Evolutionary conservation across 257 asterid species (phyloP), one percentile per base, ranked within the genome.

Genomic region (Primulina tabacum): DNA sequence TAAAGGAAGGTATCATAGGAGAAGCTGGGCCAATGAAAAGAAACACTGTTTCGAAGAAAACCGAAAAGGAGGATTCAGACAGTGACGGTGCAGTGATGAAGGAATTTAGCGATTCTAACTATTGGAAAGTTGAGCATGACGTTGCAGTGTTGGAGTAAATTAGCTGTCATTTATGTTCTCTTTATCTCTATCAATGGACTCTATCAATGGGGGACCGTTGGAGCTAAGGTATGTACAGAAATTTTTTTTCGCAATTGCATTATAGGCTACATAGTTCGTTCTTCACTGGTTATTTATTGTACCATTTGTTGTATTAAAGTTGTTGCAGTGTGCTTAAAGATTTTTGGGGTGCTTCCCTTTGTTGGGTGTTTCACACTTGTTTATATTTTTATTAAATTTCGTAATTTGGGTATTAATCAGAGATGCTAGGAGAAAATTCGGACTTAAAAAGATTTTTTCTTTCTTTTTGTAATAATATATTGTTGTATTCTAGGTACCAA

Each of bases 121-220:
- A 86, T 79, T 92, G 98, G 98, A 92, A 89, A 81, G 98, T 92
- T 38, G 98, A 92, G 68, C 98, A 88, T 73, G 96, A 88, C 71
- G 98, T 92, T 71, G 73, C 90, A 0, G 90, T 88, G 11, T 68
- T 81, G 78, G 97, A 89, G 76, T 92, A 67, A 70, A 60, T 24
- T 47, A 47, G 68, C 21, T 60, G 21, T n/a, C n/a, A 28, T 57
- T 40, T 64, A 53, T 56, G 8, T 43, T 43, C 53, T 43, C 53
- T 6, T 10, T 43, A 21, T 21, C 24, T 21, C 24, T 21, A 21
- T 21, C 24, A 21, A 21, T 21, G 17, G 6, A 43, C 17, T 43
- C 6, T 43, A 12, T 43, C 34, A 28, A 28, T 64, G 26, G 47
- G 73, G 35, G 52, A 62, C 34, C 68, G n/a, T 55, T 65, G 75